Evolutionary conservation across 345 rosid species (phyloP).

Genomic region (Syzygium aromaticum): DNA sequence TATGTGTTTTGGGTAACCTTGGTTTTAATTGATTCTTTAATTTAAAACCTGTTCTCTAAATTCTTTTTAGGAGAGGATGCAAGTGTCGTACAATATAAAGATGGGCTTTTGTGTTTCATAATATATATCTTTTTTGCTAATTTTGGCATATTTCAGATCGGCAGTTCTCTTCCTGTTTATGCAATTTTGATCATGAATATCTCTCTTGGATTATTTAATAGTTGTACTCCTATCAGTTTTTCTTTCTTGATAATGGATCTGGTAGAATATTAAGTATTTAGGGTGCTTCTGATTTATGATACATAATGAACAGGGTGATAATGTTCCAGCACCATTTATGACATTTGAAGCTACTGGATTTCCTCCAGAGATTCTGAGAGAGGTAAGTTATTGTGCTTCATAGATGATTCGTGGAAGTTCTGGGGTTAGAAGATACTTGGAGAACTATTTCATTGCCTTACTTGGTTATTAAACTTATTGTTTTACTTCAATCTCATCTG

Average conservation of each 20-base stretch:
- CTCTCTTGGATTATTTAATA: not conserved
- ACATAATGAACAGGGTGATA: constrained; percentile 61
- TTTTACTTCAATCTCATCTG: constrained; percentile 39
- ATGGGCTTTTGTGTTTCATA: not conserved
- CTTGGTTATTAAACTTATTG: constrained; percentile 11
- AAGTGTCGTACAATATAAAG: not conserved
- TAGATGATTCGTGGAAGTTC: constrained; percentile 3
- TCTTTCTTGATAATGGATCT: not conserved
- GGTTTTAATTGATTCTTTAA: not conserved
- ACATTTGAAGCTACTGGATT: constrained; percentile 88
- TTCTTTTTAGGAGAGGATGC: not conserved
- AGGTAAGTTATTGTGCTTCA: constrained; percentile 43
- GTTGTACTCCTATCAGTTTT: not conserved
- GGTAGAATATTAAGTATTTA: not conserved
- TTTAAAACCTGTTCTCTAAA: not conserved
- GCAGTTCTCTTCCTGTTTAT: not conserved
- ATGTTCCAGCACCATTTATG: constrained; percentile 86
- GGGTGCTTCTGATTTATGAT: constrained; percentile 1
- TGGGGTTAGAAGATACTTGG: constrained; percentile 15
- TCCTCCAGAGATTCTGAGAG: constrained; percentile 87
- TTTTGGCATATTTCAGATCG: not conserved
- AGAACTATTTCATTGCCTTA: constrained; percentile 11
- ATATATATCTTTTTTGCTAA: not conserved
- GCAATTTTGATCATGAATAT: not conserved
- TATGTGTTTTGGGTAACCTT: not conserved